Percentiles rank a stretch among this genome's conserved stretches.
phyloP scores from a whole-genome alignment of 331 rosid genomes.

The Malus hybrid region DNA sequence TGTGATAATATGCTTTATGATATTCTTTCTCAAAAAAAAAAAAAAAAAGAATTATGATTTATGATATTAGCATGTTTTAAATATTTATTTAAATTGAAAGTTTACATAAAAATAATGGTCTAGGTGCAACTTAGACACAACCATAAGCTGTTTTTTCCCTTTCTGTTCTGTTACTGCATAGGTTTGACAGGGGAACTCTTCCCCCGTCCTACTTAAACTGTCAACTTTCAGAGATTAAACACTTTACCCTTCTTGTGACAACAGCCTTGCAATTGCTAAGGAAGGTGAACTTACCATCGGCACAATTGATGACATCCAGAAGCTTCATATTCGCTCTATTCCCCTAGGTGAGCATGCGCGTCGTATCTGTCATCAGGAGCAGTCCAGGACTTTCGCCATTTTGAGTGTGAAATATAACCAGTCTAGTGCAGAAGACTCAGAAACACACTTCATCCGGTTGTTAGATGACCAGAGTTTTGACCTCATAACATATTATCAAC shows the following conservation, averaged over 20 bases:
- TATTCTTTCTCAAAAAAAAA: too few relatives aligned
- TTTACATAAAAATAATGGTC: not conserved
- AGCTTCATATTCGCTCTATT: conserved; percentile 87
- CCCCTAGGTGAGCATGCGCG: conserved; percentile 89
- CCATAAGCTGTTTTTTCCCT: not conserved
- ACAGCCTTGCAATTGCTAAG: conserved; percentile 90
- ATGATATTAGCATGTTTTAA: not conserved
- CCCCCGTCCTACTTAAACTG: too few relatives aligned
- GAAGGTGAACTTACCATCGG: conserved; percentile 96
- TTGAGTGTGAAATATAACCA: conserved; percentile 70
- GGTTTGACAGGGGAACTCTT: too few relatives aligned
- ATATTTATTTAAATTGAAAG: not conserved
- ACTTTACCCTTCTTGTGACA: not conserved
- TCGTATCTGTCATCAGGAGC: conserved; percentile 93
- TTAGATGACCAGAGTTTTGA: conserved; percentile 90
- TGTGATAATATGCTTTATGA: not conserved
- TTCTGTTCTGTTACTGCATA: too few relatives aligned
- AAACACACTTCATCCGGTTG: conserved; percentile 71
- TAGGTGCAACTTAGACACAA: not conserved
- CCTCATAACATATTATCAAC: conserved; percentile 67
- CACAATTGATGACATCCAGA: conserved; percentile 91
- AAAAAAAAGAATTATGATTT: not conserved
- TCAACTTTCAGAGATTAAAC: not conserved
- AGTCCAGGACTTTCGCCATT: conserved; percentile 77
- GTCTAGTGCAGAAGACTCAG: conserved; percentile 69